Evolutionary conservation across 1,284 basidiomycete species (phyloP), one percentile per base, ranked within the genome.

Genomic region (Xerocomus minutiporus): DNA sequence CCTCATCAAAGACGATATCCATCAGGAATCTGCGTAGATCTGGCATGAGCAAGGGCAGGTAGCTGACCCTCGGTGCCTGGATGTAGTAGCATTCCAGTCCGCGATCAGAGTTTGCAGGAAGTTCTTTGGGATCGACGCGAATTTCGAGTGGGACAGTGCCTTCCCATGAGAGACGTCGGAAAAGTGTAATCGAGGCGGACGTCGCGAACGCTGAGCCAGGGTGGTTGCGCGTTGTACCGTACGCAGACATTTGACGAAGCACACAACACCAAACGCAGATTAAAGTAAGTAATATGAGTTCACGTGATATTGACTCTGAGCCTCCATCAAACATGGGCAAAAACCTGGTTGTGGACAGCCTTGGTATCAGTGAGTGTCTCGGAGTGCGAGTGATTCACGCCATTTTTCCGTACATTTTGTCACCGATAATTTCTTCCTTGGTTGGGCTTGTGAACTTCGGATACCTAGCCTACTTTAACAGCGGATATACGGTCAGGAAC

Each of bases 1-100:
- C 77, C 61, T 93, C 90, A 64, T 95, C 91, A 62, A 97, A 86
- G 5, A 92, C 90, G 45, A 96, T 83, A 58, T 94, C 90, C 73
- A 91, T 85, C 55, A 97, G 79, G 69, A 93, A 92, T 57, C 85
- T 80, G 54, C 86, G 81, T 59, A 97, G 83, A 64, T 94, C 89
- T 3, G 90, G 86, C 59, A 97, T 79, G 41, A 97, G 73, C n/a
- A 97, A 77, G 12, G 94, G 90, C 31, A 97, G 82, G 73, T 97
- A 97, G 66, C 84, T 86, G 66, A 96, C 86, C 48, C 94, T 81
- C 25, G 93, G 88, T 4, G 90, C 93, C 72, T 91, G 88, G 52
- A 90, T 73, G 69, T 86, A 93, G 72, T 91, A 92, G 66, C 84
- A 88, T 70, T 92, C 91, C 48, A 93, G 79, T 28, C 85, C 86